Evolutionary conservation across 2,329 filamentous ascomycete genomes (phyloP).

Genomic region (Penicillium sp.): DNA sequence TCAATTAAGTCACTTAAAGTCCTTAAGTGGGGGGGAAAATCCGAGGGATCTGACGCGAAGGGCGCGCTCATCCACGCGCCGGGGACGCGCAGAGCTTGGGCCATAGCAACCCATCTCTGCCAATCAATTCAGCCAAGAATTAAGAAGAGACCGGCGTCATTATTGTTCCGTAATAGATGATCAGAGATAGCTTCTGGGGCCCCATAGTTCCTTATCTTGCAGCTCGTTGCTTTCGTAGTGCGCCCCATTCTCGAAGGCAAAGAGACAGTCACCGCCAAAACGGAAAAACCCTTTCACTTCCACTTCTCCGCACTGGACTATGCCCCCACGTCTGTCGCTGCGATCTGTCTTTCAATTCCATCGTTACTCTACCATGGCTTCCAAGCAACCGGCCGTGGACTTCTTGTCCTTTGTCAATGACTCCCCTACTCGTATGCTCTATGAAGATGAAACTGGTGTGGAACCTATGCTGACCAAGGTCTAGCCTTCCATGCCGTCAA

Average conservation of each 20-base stretch:
- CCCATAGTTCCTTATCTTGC: not conserved
- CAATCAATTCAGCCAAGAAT: slow-evolving; percentile 13
- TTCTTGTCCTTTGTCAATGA: slow-evolving; percentile 93
- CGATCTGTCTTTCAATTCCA: slow-evolving; percentile 10
- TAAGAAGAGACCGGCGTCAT: too few relatives aligned
- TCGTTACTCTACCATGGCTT: slow-evolving; percentile 29
- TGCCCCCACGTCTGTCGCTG: slow-evolving; percentile 3
- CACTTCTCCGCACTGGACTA: slow-evolving; percentile 5
- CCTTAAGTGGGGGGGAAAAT: not conserved
- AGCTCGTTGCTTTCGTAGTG: not conserved
- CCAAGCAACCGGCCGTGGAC: slow-evolving; percentile 62
- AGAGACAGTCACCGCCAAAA: slow-evolving; percentile 17
- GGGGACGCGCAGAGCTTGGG: slow-evolving; percentile 20
- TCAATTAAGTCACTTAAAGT: too few relatives aligned
- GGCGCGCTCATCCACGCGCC: slow-evolving; percentile 17
- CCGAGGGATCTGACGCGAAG: slow-evolving; percentile 2
- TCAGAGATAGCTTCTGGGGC: not conserved
- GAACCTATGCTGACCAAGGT: slow-evolving; percentile 7
- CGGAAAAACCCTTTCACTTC: slow-evolving; percentile 11
- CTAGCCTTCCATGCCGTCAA: slow-evolving; percentile 91
- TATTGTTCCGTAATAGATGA: not conserved
- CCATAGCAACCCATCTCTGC: slow-evolving; percentile 14
- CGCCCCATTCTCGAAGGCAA: not conserved
- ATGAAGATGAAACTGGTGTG: not conserved
- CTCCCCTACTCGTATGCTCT: slow-evolving; percentile 77